Conservation (phyloP, 495 filamentous ascomycete species). For the Pyronema domesticum region DNA sequence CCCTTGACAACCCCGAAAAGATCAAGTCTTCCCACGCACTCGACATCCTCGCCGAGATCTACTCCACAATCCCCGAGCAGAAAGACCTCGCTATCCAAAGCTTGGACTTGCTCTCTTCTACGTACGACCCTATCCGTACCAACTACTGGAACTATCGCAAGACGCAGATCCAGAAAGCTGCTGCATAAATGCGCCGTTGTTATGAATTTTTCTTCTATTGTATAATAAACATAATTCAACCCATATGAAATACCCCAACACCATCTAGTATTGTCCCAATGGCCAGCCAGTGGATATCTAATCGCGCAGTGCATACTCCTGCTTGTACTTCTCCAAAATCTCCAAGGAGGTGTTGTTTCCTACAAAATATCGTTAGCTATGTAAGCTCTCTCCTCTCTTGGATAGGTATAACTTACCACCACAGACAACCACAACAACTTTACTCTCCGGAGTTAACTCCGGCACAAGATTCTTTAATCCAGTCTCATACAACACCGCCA, state of each 20-base stretch:
- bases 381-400: not conserved
- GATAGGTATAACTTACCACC: conserved; percentile 37
- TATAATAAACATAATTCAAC: not conserved
- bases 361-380: not conserved
- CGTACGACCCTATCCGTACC: conserved; percentile 75
- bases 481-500: conserved; percentile 49
- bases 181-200: not conserved
- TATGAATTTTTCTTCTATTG: not conserved
- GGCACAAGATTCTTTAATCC: conserved; percentile 45
- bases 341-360: conserved; percentile 48
- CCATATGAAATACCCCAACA: not conserved
- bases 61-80: conserved; percentile 38
- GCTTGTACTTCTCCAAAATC: conserved; percentile 40
- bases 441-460: conserved; percentile 37
- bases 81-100: conserved; percentile 43
- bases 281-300: not conserved
- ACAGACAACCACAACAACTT: conserved; percentile 73
- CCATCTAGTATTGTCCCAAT: not conserved
- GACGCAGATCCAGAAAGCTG: conserved; percentile 6
- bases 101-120: conserved; percentile 55
- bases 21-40: conserved; percentile 72
- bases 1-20: conserved; percentile 23
- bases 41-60: conserved; percentile 73
- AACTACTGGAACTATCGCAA: conserved; percentile 55
- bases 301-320: not conserved